phyloP scores from a whole-genome alignment of 352 stramenopile genomes.

The Phytophthora boehmeriae region DNA sequence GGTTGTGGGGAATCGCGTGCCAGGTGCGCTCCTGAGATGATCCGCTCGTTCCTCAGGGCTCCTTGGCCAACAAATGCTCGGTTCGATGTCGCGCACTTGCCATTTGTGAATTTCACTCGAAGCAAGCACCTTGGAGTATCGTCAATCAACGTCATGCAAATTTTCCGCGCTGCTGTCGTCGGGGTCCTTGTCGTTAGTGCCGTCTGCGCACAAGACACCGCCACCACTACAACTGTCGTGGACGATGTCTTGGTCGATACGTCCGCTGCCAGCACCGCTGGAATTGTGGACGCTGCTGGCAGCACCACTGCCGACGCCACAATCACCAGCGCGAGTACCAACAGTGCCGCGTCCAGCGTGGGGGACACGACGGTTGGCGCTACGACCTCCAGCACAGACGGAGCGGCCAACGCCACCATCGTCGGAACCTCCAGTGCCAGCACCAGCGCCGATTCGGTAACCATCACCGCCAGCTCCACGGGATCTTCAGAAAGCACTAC shows the following conservation, averaged over 20 bases:
- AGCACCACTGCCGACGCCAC: constrained; percentile 10
- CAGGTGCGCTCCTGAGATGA: constrained; percentile 2
- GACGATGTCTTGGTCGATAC: background rate
- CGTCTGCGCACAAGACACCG: background rate
- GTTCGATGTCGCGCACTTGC: background rate
- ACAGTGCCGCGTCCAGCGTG: constrained; percentile 13
- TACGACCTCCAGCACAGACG: constrained; percentile 25
- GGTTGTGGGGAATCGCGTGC: background rate
- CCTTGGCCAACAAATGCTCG: background rate
- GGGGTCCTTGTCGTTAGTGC: background rate
- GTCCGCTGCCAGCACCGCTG: background rate
- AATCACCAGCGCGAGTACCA: constrained; percentile 6
- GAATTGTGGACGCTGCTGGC: constrained; percentile 2
- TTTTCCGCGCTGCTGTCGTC: background rate
- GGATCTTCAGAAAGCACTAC: constrained; percentile 17
- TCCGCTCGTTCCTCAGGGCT: background rate
- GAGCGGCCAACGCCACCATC: constrained; percentile 15
- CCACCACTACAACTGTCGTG: background rate
- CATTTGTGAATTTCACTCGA: constrained; percentile 2
- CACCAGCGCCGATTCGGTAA: constrained; percentile 21
- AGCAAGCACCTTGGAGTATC: background rate
- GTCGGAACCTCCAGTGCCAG: constrained; percentile 22
- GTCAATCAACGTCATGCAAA: background rate
- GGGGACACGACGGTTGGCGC: constrained; percentile 43
- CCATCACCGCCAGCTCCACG: constrained; percentile 24